These are phyloP conservation scores for Vararia minispora DNA, from an alignment of 768 basidiomycete species.

Conservation along the genomic window DNA sequence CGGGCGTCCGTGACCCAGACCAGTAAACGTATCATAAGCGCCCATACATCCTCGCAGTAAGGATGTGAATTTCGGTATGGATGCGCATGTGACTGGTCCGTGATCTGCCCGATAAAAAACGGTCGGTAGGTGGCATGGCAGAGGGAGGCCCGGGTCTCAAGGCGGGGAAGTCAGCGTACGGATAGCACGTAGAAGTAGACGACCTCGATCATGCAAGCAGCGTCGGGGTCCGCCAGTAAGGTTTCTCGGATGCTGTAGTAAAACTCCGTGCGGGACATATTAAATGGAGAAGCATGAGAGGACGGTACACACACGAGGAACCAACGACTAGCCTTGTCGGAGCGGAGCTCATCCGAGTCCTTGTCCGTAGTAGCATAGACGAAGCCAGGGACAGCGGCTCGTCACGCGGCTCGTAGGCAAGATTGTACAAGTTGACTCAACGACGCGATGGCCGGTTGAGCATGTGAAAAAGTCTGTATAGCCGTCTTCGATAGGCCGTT, in stretches of 20 bases:
- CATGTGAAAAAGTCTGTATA: conserved; percentile 75
- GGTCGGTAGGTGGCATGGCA: no score
- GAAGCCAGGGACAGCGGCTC: conserved; percentile 46
- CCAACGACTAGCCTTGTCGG: conserved; percentile 66
- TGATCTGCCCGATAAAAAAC: conserved; percentile 36
- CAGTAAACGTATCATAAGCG: no score
- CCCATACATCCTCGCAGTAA: no score
- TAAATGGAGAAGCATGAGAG: not conserved
- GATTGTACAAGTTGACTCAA: conserved; percentile 64
- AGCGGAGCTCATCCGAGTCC: conserved; percentile 59
- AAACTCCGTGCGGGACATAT: conserved; percentile 42
- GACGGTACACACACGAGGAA: conserved; percentile 69
- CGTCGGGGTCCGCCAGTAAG: conserved; percentile 51
- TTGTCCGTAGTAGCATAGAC: conserved; percentile 83
- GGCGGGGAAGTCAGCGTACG: conserved; percentile 31
- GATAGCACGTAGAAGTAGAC: conserved; percentile 83
- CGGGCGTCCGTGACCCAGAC: conserved; percentile 47
- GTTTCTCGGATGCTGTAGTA: conserved; percentile 70
- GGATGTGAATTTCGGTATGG: conserved; percentile 28
- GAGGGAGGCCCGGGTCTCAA: conserved; percentile 4
- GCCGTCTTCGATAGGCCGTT: conserved; percentile 55
- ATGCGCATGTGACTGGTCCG: conserved; percentile 74
- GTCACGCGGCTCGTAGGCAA: conserved; percentile 61
- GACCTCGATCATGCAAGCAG: conserved; percentile 47
- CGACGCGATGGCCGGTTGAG: conserved; percentile 74